Base-by-base conservation (phyloP, 345 rosid species). In the Carallia pectinifolia region DNA sequence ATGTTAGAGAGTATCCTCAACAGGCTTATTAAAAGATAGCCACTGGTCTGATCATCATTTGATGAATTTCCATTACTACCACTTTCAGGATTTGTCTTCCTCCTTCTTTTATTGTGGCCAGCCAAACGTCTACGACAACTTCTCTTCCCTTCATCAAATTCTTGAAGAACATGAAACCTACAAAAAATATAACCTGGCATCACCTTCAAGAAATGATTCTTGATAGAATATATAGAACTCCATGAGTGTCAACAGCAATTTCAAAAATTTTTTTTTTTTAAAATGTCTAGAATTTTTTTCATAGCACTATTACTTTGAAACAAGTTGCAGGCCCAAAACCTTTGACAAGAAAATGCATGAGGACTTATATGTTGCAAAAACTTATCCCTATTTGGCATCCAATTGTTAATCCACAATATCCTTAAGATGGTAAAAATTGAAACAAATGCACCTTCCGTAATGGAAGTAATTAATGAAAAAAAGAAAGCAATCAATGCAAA, bases 71-170 rank as follows among this genome's bases (percentile, higher is more conserved):
- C 85, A 39, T 74, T 87, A 50, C 77, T 63, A 48, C 71, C 82
- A 72, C 92, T 60, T 30, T 87, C 98, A 1, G 94, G 98, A 81
- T 90, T 90, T 27, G 96, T 90, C 72, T 96, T 96, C 83, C 97
- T 92, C 76, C 99, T 89, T 71, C 99, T 85, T 73, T 90, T 92
- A 78, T 96, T 92, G 76, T 96, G 99, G 23, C 99, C 98, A 80
- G 99, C 99, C 83, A 96, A 81, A 70, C 99, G 98, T 73, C 98
- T 87, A 39, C 99, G 93, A 69, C 99, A 96, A 70, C 99, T 96
- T 85, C 99, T 86, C 87, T 92, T 96, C 9, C 99, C 99, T 78
- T 96, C 99, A 80, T 96, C 98, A 77, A 96, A 96, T 80, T 96
- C 99, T 82, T 89, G 86, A 83, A 96, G 98, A 74, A 82, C 87